phyloP scores from a whole-genome alignment of 164 flowering plant species.

The Aristolochia californica region DNA sequence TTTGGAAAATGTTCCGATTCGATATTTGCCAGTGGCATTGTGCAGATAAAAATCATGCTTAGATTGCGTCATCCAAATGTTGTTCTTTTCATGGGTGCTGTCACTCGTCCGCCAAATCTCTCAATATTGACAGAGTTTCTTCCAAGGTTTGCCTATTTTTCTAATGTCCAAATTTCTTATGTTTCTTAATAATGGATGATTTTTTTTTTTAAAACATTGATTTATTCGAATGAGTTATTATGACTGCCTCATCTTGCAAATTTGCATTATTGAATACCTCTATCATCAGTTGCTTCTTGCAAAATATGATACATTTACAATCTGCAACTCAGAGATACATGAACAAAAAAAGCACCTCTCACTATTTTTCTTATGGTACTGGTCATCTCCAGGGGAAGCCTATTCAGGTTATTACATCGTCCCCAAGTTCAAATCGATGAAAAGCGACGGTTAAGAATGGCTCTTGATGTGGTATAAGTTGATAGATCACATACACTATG shows the following conservation, averaged over 20 bases:
- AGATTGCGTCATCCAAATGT: slow-evolving; percentile 97
- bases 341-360: too few relatives aligned
- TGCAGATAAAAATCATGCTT: slow-evolving; percentile 82
- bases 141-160: slow-evolving; percentile 49
- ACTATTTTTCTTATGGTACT: too few relatives aligned
- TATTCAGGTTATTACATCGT: slow-evolving; percentile 78
- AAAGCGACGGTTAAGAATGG: slow-evolving; percentile 82
- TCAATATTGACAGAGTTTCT: slow-evolving; percentile 93
- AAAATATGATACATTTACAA: too few relatives aligned
- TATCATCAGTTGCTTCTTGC: too few relatives aligned
- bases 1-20: slow-evolving; percentile 4
- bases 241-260: not conserved
- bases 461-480: slow-evolving; percentile 83
- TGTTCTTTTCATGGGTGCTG: slow-evolving; percentile 99
- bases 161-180: too few relatives aligned
- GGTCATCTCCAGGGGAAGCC: slow-evolving; percentile 67
- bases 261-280: too few relatives aligned
- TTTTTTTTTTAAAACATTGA: too few relatives aligned
- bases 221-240: too few relatives aligned
- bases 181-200: too few relatives aligned
- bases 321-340: too few relatives aligned
- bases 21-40: slow-evolving; percentile 8
- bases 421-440: slow-evolving; percentile 70
- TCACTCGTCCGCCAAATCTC: slow-evolving; percentile 83
- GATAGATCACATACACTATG: not conserved